Percentiles rank a stretch among this genome's conserved stretches.
These are phyloP conservation scores for Rhododendron vialii DNA, from an alignment of 148 eudicot species.

Conservation along the genomic window DNA sequence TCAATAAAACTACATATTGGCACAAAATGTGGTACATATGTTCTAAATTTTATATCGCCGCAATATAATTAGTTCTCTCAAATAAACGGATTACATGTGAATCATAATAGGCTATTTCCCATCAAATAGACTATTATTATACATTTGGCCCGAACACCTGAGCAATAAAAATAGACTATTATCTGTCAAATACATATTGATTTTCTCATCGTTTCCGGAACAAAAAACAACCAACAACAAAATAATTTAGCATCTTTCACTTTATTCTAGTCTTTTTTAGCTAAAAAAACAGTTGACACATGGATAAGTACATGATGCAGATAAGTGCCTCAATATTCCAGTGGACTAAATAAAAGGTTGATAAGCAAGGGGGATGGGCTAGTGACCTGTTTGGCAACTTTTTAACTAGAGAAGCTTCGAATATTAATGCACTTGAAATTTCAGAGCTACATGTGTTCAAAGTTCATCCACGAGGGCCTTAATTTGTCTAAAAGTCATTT, in stretches of 20 bases:
- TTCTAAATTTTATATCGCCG: no score
- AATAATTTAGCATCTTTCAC: background rate
- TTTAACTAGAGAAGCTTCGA: constrained; percentile 8
- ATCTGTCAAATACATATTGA: background rate
- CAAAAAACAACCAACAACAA: no score
- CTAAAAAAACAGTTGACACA: background rate
- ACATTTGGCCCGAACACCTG: background rate
- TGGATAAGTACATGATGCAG: background rate
- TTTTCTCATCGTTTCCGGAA: background rate
- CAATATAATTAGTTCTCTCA: no score
- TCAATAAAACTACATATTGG: no score
- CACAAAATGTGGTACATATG: background rate
- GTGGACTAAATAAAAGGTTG: background rate
- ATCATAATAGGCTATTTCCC: background rate
- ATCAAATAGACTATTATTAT: no score
- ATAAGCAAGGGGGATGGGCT: background rate
- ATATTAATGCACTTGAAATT: constrained; percentile 3
- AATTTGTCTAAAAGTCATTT: background rate
- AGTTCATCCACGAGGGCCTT: background rate
- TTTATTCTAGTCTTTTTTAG: background rate
- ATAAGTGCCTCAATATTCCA: background rate
- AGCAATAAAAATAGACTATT: background rate
- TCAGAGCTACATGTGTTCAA: background rate
- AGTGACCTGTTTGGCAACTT: background rate
- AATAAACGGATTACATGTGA: background rate